A percentile compares a stretch with the other conserved stretches of the same genome.
phyloP scores from a whole-genome alignment of 352 stramenopile species.

The Phytophthora hibernalis region DNA sequence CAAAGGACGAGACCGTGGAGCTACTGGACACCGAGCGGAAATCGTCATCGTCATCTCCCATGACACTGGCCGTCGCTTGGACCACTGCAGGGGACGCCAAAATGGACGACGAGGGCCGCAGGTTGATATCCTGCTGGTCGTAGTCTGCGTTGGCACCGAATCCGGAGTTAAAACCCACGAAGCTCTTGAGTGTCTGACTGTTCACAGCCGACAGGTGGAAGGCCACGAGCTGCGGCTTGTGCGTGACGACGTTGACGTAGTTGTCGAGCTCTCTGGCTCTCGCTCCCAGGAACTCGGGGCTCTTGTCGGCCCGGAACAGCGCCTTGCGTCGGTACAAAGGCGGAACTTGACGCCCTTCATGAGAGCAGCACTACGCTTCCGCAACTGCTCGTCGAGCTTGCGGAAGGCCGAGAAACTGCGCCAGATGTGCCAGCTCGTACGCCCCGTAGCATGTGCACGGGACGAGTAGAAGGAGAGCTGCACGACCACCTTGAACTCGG shows the following conservation, averaged over 20 bases:
- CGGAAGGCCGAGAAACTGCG: slow-evolving; percentile 81
- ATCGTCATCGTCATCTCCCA: slow-evolving; percentile 81
- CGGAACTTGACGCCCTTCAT: slow-evolving; percentile 89
- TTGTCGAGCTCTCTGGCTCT: slow-evolving; percentile 78
- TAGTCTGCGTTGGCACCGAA: slow-evolving; percentile 82
- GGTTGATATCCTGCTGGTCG: slow-evolving; percentile 58
- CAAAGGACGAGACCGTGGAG: slow-evolving; percentile 69
- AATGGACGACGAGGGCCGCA: slow-evolving; percentile 73
- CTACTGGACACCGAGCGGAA: slow-evolving; percentile 79
- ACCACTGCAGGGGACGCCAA: slow-evolving; percentile 56
- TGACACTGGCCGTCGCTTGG: slow-evolving; percentile 65
- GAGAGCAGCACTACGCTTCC: slow-evolving; percentile 71
- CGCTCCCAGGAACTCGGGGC: slow-evolving; percentile 67
- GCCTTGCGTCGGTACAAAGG: slow-evolving; percentile 72
- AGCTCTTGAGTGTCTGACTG: slow-evolving; percentile 83
- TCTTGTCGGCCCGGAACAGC: slow-evolving; percentile 74
- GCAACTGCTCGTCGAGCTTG: slow-evolving; percentile 83
- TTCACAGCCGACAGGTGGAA: slow-evolving; percentile 78
- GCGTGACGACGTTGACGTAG: slow-evolving; percentile 71
- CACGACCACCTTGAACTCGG: slow-evolving; percentile 84
- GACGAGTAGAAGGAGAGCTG: slow-evolving; percentile 79
- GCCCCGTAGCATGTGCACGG: slow-evolving; percentile 64
- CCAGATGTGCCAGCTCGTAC: slow-evolving; percentile 87
- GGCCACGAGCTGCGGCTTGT: slow-evolving; percentile 70
- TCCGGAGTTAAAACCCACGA: slow-evolving; percentile 76